A percentile compares a stretch with the other conserved stretches of the same genome.
Evolutionary conservation across 2,329 filamentous ascomycete species (phyloP).

Genomic region (Cladosporium sp.): DNA sequence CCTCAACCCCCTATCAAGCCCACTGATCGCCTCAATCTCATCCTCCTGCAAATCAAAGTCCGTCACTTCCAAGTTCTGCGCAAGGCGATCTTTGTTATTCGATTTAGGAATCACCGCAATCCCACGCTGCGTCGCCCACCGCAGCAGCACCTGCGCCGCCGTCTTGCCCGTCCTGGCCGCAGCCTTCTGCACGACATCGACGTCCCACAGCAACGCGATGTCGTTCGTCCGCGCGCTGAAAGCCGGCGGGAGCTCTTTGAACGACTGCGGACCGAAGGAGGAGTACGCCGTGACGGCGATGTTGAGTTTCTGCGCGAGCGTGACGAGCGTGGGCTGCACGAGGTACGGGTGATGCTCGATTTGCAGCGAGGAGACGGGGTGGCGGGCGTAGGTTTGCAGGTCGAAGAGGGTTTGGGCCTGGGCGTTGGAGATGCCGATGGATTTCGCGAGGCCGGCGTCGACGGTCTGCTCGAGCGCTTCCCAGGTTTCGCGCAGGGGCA

Average conservation of each 20-base stretch:
- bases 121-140: conserved; percentile 82
- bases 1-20: conserved; percentile 64
- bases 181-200: conserved; percentile 63
- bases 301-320: conserved; percentile 67
- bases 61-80: conserved; percentile 66
- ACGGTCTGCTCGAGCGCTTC: conserved; percentile 74
- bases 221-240: conserved; percentile 58
- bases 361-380: conserved; percentile 75
- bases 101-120: conserved; percentile 83
- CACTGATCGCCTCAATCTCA: conserved; percentile 67
- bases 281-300: conserved; percentile 81
- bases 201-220: conserved; percentile 69
- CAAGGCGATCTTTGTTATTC: conserved; percentile 57
- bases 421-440: conserved; percentile 54
- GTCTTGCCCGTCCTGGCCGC: conserved; percentile 72
- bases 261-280: conserved; percentile 76
- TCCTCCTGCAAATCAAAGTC: conserved; percentile 63
- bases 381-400: conserved; percentile 72
- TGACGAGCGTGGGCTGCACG: conserved; percentile 69
- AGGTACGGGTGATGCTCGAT: conserved; percentile 91
- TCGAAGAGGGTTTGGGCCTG: conserved; percentile 64
- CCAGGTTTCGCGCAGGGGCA: conserved; percentile 80
- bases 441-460: conserved; percentile 65
- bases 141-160: conserved; percentile 76
- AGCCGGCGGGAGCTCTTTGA: conserved; percentile 71